phyloP scores from a whole-genome alignment of 2,329 filamentous ascomycete species.

The Hymenoscyphus repandus region DNA sequence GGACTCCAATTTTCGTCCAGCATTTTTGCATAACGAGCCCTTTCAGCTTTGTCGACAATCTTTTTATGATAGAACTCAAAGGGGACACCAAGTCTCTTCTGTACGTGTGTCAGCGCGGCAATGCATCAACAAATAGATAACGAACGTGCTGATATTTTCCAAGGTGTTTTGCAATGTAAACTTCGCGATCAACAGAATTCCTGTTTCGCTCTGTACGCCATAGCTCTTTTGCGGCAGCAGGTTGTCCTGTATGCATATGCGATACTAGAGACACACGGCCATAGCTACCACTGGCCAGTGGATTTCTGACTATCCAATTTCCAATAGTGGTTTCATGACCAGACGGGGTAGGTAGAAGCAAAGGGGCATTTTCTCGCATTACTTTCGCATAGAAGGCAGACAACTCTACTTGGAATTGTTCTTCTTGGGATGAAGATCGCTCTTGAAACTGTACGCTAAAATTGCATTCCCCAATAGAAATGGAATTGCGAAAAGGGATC shows the following conservation, averaged over 20 bases:
- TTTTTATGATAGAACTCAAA: conserved; percentile 16
- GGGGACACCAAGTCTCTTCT: conserved; percentile 16
- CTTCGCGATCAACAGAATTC: conserved; percentile 15
- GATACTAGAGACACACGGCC: conserved; percentile 16
- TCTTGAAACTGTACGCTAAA: conserved; percentile 17
- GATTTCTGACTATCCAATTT: conserved; percentile 19
- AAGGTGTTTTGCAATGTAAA: conserved; percentile 13
- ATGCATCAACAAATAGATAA: background rate
- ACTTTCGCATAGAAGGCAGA: conserved; percentile 13
- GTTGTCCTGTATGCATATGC: conserved; percentile 15
- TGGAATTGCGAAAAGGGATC: conserved; percentile 18
- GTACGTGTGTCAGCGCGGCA: background rate
- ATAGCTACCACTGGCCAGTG: conserved; percentile 17
- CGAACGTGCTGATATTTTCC: conserved; percentile 15
- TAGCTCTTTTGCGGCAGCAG: conserved; percentile 20
- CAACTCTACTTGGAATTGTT: conserved; percentile 18
- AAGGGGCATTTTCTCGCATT: conserved; percentile 11
- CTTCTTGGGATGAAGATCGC: conserved; percentile 12
- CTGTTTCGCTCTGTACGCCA: conserved; percentile 16
- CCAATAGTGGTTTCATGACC: conserved; percentile 16
- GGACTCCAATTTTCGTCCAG: conserved; percentile 19
- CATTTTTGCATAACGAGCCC: conserved; percentile 13
- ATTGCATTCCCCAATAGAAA: conserved; percentile 18
- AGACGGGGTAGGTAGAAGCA: conserved; percentile 17
- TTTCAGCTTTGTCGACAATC: conserved; percentile 15